Evolutionary conservation across 1,284 basidiomycete genomes (phyloP).

Genomic region (Meripilus lineatus): DNA sequence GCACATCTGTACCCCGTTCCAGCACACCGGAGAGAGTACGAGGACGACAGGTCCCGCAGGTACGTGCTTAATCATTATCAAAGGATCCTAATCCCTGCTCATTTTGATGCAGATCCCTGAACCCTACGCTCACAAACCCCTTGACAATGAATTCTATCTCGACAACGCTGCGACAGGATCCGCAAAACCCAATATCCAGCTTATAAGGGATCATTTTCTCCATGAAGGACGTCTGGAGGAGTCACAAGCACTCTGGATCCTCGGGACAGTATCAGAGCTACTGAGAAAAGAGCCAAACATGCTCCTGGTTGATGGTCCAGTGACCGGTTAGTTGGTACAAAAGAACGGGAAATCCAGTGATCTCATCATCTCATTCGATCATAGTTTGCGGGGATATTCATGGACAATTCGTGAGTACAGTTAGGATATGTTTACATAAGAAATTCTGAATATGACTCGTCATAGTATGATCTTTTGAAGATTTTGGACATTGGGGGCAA

Average conservation of each 20-base stretch:
- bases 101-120: conserved; percentile 25
- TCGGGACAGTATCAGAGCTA: conserved; percentile 74
- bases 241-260: conserved; percentile 84
- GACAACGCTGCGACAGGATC: conserved; percentile 30
- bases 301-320: conserved; percentile 83
- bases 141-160: conserved; percentile 33
- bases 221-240: conserved; percentile 86
- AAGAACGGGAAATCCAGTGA: too few relatives aligned
- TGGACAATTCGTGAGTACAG: conserved; percentile 89
- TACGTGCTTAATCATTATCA: conserved; percentile 12
- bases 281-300: conserved; percentile 84
- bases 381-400: conserved; percentile 96
- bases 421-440: not conserved
- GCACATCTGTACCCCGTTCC: conserved; percentile 8
- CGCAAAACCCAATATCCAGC: conserved; percentile 74
- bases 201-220: conserved; percentile 92
- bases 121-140: conserved; percentile 27
- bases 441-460: conserved; percentile 13
- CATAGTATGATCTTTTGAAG: conserved; percentile 96
- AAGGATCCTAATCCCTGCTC: not conserved
- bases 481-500: conserved; percentile 95
- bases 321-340: conserved; percentile 81
- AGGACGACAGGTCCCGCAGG: conserved; percentile 20
- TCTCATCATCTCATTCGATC: conserved; percentile 3
- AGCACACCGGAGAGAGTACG: conserved; percentile 15